Evolutionary conservation across 805 yeast genomes (phyloP).

Genomic region (Wickerhamomyces mucosus): DNA sequence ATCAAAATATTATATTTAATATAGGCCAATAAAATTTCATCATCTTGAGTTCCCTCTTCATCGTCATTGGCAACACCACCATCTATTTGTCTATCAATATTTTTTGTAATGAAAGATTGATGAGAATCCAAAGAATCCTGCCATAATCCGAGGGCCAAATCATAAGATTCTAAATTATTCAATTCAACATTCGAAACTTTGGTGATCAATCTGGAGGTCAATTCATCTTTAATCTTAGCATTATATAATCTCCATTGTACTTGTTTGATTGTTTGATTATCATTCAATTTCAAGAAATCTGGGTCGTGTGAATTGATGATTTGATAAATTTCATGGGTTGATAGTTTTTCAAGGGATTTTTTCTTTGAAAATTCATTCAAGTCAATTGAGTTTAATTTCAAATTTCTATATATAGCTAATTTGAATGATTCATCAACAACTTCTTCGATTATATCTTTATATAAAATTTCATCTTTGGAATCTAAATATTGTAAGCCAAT

Average conservation of each 20-base stretch:
- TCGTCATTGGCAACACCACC: constrained; percentile 35
- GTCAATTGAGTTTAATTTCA: constrained; percentile 30
- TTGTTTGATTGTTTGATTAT: constrained; percentile 30
- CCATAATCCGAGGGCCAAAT: constrained; percentile 53
- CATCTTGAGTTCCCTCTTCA: constrained; percentile 53
- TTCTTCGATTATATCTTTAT: constrained; percentile 47
- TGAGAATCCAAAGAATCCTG: constrained; percentile 59
- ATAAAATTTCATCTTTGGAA: constrained; percentile 24
- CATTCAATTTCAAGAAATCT: constrained; percentile 12
- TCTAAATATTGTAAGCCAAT: constrained; percentile 49
- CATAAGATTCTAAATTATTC: constrained; percentile 37
- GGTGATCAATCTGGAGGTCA: constrained; percentile 53
- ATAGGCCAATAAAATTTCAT: constrained; percentile 68
- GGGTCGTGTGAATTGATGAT: constrained; percentile 28
- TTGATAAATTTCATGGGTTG: constrained; percentile 26
- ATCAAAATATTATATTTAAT: constrained; percentile 59
- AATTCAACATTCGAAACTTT: constrained; percentile 26
- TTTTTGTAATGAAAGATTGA: constrained; percentile 41
- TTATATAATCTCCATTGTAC: constrained; percentile 50
- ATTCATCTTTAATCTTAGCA: constrained; percentile 62
- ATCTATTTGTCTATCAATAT: constrained; percentile 24
- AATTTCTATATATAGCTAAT: constrained; percentile 38
- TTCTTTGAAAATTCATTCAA: constrained; percentile 39
- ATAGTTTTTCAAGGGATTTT: constrained; percentile 23
- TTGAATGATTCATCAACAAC: constrained; percentile 59